These are phyloP conservation scores for Lentinula detonsa DNA, from an alignment of 768 basidiomycete species.

Conservation along the genomic window DNA sequence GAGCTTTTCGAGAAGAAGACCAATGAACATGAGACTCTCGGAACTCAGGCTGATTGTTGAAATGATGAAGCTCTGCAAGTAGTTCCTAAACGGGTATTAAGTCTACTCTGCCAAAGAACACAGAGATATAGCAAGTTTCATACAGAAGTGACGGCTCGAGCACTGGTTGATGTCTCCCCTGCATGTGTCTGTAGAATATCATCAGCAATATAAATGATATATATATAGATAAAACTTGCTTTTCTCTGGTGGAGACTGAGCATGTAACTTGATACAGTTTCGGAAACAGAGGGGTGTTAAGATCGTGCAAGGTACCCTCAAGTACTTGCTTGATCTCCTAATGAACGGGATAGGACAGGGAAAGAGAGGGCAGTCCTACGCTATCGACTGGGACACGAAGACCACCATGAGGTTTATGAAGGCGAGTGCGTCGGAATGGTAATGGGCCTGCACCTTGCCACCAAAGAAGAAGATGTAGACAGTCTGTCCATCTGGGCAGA, in stretches of 20 bases:
- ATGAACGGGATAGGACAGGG: too few species aligned
- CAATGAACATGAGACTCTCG: neutral
- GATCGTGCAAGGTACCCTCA: too few species aligned
- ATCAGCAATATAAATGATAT: neutral
- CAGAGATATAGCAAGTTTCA: neutral
- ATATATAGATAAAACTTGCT: neutral
- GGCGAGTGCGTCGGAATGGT: neutral
- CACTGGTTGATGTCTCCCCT: constrained; percentile 12
- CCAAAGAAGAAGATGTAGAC: too few species aligned
- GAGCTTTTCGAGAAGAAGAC: neutral
- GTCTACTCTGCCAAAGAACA: neutral
- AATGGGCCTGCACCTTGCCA: neutral
- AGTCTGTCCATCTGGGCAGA: too few species aligned
- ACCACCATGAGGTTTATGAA: neutral
- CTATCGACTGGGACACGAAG: neutral
- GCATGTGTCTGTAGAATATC: constrained; percentile 6
- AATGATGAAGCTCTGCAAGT: constrained; percentile 7
- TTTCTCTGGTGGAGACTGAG: constrained; percentile 8
- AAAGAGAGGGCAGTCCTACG: too few species aligned
- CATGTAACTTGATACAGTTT: constrained; percentile 14
- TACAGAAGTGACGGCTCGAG: constrained; percentile 13
- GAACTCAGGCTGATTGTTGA: constrained; percentile 5
- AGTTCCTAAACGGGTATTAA: constrained; percentile 5
- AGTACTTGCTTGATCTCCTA: too few species aligned
- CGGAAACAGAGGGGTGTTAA: constrained; percentile 15